Base-by-base conservation (phyloP, 305 asterid genomes). In the Salvia sclarea region DNA sequence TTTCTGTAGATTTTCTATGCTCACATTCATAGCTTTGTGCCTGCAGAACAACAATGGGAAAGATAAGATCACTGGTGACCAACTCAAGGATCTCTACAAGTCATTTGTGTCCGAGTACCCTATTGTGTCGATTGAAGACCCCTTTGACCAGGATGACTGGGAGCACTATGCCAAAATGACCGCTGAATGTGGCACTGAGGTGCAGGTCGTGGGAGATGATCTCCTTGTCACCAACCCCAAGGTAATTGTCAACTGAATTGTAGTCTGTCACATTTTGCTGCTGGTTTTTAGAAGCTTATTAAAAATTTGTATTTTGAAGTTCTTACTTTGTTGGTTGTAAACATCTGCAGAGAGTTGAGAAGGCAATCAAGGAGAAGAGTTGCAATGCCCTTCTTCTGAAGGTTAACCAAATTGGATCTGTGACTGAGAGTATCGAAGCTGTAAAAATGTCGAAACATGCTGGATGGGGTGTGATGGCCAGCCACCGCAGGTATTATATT, bases 71-170 rank as follows among this genome's bases (percentile, higher is more conserved):
- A 84, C 97, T 0, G 98, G 98, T 20, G 92, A 88, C 75, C 74
- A 91, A 67, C 96, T 93, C 72, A 93, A 93, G 68, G 97, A 93
- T 70, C 81, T 93, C 41, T 93, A 93, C 91, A 91, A 93, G 84
- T 83, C 96, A 35, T 93, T 93, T 13, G 96, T 80, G 44, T 40
- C 88, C 0, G 94, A 91, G 72, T 93, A 93, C 84, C 98, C 97
- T 5, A 93, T 93, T 55, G 96, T 93, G 9, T 93, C 97, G 17
- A 93, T 93, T 71, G 97, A 93, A 68, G 98, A 90, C 64, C 98
- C 97, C 48, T 93, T 93, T 74, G 98, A 93, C 78, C 97, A 93
- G 79, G 98, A 93, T 78, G 98, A 88, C 87, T 93, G 98, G 97
- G 95, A 79, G 75, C 82, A 80, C 81, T 93, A 93, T 7, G 76